Base-by-base conservation (phyloP, 176 grass and related monocot species). In the Paspalum vaginatum region DNA sequence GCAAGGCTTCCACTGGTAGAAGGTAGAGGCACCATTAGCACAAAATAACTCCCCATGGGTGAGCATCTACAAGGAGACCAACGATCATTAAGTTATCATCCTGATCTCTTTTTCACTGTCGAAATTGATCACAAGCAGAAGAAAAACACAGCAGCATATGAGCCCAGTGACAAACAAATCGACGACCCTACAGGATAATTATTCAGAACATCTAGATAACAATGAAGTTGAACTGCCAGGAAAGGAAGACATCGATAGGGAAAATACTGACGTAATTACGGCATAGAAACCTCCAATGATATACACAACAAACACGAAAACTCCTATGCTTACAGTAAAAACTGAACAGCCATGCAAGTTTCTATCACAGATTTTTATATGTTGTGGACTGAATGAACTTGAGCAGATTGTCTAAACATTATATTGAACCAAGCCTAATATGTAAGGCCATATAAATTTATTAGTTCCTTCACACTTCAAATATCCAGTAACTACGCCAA, bases 31-130 rank as follows among this genome's bases (percentile, higher is more conserved):
- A 2, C 3, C 32, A 32, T 32, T 32, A 32, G 1, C 32, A 32
- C 32, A 32, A 32, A 32, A 32, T 32, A 32, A 32, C 32, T 32
- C 32, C 32, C 32, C 32, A 32, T 32, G 32, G 32, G 32, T 3
- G 3, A 32, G 32, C 32, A 32, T 32, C 32, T 32, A 3, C 32
- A 32, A 98, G 53, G 54, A 98, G 92, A 55, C 95, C 96, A 21
- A 98, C 96, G 70, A 98, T 95, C 96, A 98, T 98, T 69, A 98
- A 81, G 57, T 95, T 98, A 71, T 99, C 96, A 58, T 92, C 90
- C 82, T 95, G 92, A 50, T 99, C 96, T 59, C 32, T 32, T 32
- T 99, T 88, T 95, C 96, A 82, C 96, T 95, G 75, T 48, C 61
- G 69, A 79, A 80, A 51, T 68, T 55, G 67, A 81, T 60, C 4